Conservation (phyloP, 2,329 filamentous ascomycete species). For the Diaporthe sp. region DNA sequence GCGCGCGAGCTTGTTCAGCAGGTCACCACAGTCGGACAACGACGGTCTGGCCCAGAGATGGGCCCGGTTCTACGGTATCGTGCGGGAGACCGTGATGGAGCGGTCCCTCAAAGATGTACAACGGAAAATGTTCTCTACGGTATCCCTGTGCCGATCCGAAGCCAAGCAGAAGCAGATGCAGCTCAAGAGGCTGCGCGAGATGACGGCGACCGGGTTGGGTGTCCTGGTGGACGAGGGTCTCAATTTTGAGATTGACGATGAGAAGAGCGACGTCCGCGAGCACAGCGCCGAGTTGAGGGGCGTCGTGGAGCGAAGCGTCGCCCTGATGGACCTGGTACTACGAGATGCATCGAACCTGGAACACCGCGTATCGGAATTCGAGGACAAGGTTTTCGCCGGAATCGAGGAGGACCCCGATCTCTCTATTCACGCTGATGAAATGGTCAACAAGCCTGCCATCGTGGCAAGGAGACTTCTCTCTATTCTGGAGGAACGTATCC, state of each 20-base stretch:
- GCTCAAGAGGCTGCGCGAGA: slow-evolving; percentile 78
- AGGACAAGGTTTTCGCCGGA: slow-evolving; percentile 72
- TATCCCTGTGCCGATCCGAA: slow-evolving; percentile 80
- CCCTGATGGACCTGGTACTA: slow-evolving; percentile 87
- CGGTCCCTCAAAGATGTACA: slow-evolving; percentile 78
- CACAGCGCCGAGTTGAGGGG: slow-evolving; percentile 69
- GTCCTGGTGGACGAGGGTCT: slow-evolving; percentile 89
- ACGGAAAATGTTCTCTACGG: slow-evolving; percentile 78
- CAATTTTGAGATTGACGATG: slow-evolving; percentile 71
- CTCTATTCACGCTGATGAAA: slow-evolving; percentile 61
- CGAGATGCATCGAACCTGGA: slow-evolving; percentile 75
- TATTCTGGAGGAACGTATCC: slow-evolving; percentile 76
- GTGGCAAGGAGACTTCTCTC: slow-evolving; percentile 74
- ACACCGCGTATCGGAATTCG: slow-evolving; percentile 70
- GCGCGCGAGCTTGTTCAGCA: slow-evolving; percentile 35
- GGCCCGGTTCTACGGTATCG: slow-evolving; percentile 82
- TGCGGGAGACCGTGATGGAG: slow-evolving; percentile 79
- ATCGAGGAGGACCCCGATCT: slow-evolving; percentile 71
- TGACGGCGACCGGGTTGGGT: slow-evolving; percentile 87
- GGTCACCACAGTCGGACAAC: slow-evolving; percentile 13
- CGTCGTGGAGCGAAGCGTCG: slow-evolving; percentile 82
- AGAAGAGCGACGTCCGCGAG: slow-evolving; percentile 56
- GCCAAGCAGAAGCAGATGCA: slow-evolving; percentile 78
- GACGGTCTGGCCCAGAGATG: slow-evolving; percentile 61
- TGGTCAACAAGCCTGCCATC: slow-evolving; percentile 62